Base-by-base conservation (phyloP, 2,329 filamentous ascomycete species). In the Neofusicoccum ribis region DNA sequence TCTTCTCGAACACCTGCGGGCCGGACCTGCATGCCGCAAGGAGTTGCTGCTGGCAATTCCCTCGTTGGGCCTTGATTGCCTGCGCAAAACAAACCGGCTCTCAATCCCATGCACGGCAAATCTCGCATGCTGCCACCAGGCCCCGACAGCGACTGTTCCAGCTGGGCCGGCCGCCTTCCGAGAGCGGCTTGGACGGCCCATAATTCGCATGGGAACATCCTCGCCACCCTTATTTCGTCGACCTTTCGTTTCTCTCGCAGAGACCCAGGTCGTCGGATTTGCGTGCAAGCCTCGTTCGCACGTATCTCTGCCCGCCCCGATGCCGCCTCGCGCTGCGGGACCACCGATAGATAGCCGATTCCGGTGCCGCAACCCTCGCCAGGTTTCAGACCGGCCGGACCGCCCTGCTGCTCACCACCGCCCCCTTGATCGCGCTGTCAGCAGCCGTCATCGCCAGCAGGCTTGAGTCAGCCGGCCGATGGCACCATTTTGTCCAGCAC, bases 51-150 rank as follows among this genome's bases (percentile, higher is more conserved):
- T 15, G 27, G 9, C 56, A 60, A 31, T 27, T 60, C 2, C 54
- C 41, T 20, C 27, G 27, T 27, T 60, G 43, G 27, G 56, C 27
- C 27, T 7, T 17, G 39, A 23, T 31, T 44, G 36, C 11, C 5
- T 3, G 4, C 23, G 12, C 17, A 23, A 39, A 20, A 20, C 36
- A 54, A 23, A 44, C 15, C 20, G 34, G 17, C 47, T 43, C 27
- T 49, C 43, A 49, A 37, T 60, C 23, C 56, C 41, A 47, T 23
- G 56, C 43, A 59, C 39, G 37, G n/a, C n/a, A 27, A 60, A 60
- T 60, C 15, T 60, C 56, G 56, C 43, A 34, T 59, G 37, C 11
- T 46, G 54, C 11, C n/a, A 46, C 54, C 23, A 20, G 20, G n/a
- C 56, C 39, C 41, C 17, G 56, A 60, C 56, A 31, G 17, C 56